phyloP scores from a whole-genome alignment of 306 rosid species.

The Medicago ruthenica region DNA sequence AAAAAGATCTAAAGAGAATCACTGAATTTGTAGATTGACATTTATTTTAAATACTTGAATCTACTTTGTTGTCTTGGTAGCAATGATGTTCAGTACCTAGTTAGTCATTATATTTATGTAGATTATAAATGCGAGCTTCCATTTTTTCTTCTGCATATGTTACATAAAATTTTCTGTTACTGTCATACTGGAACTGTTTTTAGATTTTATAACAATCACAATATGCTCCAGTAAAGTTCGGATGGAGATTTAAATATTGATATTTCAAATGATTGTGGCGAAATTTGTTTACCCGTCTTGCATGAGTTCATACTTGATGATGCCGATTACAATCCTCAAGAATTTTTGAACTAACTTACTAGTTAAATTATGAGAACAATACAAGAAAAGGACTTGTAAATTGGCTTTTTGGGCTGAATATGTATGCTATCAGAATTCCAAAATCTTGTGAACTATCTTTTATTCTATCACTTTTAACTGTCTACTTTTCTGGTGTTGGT shows the following conservation, averaged over 20 bases:
- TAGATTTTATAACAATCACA: slow-evolving; percentile 25
- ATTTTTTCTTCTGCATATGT: slow-evolving; percentile 6
- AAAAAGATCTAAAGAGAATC: neutral
- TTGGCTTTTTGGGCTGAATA: slow-evolving; percentile 12
- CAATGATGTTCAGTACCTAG: slow-evolving; percentile 24
- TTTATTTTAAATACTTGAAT: slow-evolving; percentile 14
- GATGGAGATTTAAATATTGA: slow-evolving; percentile 18
- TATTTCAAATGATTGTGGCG: slow-evolving; percentile 20
- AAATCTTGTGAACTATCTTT: slow-evolving; percentile 28
- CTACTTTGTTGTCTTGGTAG: slow-evolving; percentile 11
- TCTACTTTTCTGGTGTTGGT: neutral
- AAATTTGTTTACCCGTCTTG: slow-evolving; percentile 25
- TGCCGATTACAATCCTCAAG: neutral
- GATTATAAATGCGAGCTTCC: neutral
- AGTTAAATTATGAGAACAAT: neutral
- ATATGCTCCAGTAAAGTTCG: neutral
- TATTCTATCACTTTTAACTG: neutral
- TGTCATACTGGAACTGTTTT: slow-evolving; percentile 11
- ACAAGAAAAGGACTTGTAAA: neutral
- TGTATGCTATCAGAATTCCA: slow-evolving; percentile 12
- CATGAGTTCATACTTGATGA: slow-evolving; percentile 9
- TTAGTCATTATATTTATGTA: neutral
- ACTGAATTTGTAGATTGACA: neutral
- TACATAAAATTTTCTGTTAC: neutral
- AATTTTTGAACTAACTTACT: slow-evolving; percentile 32